These are phyloP conservation scores for Zizania latifolia DNA, from an alignment of 176 grass and related monocot genomes.

Conservation along the genomic window DNA sequence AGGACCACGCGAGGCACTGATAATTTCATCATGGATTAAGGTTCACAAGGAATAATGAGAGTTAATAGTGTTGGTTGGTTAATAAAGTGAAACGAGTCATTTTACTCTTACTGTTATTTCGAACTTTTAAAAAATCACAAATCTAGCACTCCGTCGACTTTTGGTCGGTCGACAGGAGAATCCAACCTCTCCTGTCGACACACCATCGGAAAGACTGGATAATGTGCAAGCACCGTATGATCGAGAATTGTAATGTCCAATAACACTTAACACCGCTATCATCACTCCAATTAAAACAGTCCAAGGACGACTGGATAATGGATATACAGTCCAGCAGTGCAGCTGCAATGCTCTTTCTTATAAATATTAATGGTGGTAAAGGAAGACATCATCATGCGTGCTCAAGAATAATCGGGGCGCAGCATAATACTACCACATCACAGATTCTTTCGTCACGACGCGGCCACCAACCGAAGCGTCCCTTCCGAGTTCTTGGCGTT, in stretches of 20 bases:
- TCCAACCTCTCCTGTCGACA: too few relatives aligned
- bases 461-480: slow-evolving; percentile 29
- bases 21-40: background rate
- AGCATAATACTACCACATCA: background rate
- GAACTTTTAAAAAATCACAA: background rate
- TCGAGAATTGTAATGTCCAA: background rate
- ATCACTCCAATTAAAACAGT: background rate
- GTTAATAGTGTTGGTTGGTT: too few relatives aligned
- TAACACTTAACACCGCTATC: background rate
- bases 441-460: background rate
- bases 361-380: background rate
- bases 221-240: background rate
- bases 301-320: background rate
- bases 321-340: background rate
- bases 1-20: background rate
- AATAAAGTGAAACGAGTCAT: too few relatives aligned
- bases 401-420: background rate
- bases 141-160: too few relatives aligned
- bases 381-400: background rate
- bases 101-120: background rate
- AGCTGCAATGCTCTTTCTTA: background rate
- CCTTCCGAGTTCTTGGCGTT: background rate
- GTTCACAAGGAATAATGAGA: background rate
- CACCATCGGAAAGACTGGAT: too few relatives aligned
- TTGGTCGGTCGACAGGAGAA: too few relatives aligned